Conservation (phyloP, 176 grass and related monocot species). For the Sorghum bicolor region DNA sequence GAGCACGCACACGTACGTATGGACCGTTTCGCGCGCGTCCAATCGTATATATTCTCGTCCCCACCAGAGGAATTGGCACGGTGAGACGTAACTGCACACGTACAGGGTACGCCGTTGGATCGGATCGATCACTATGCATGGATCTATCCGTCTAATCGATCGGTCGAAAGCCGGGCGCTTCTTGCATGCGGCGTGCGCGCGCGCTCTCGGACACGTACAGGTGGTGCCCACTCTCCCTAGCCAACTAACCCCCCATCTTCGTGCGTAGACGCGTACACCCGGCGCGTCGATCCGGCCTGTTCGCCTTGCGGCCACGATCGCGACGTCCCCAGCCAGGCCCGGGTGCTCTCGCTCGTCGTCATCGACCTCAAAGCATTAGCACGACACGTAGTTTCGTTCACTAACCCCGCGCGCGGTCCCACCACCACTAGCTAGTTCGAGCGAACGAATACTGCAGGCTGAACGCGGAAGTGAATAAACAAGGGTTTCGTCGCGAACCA, state of each 20-base stretch:
- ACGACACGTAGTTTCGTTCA: not conserved
- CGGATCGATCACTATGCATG: no score
- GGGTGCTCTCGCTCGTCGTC: not conserved
- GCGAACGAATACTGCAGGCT: not conserved
- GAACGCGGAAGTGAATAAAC: not conserved
- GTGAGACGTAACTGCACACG: not conserved
- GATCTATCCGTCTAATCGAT: not conserved
- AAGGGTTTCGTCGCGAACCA: not conserved
- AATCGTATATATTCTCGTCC: not conserved
- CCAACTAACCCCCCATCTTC: not conserved
- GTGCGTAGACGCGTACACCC: not conserved
- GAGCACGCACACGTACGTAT: not conserved
- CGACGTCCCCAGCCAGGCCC: not conserved
- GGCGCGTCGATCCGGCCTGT: not conserved
- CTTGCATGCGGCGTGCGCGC: not conserved
- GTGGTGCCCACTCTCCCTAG: not conserved
- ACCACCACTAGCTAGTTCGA: not conserved
- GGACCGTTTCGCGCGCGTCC: not conserved
- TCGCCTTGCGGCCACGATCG: not conserved
- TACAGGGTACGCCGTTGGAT: not conserved
- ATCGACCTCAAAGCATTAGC: not conserved
- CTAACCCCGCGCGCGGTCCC: not conserved
- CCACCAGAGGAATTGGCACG: not conserved
- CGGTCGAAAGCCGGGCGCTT: not conserved
- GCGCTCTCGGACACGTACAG: not conserved